These are phyloP conservation scores for Zizania palustris DNA, from an alignment of 202 grass and related monocot genomes.

Conservation along the genomic window DNA sequence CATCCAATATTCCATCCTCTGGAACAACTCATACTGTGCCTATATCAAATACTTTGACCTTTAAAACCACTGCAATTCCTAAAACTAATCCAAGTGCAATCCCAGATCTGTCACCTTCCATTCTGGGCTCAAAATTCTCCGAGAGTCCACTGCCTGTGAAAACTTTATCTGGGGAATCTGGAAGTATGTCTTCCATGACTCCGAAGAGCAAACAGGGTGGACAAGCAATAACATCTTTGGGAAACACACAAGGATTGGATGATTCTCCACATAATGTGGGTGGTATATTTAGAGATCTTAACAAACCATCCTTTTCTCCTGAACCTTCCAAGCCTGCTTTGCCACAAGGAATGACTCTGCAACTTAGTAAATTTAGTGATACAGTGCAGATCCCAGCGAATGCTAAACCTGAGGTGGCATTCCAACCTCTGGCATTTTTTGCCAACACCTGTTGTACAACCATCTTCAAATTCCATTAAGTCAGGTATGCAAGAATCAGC, in stretches of 20 bases:
- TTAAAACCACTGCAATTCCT: constrained; percentile 53
- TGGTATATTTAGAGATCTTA: constrained; percentile 43
- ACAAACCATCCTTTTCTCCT: constrained; percentile 55
- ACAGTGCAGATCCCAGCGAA: constrained; percentile 36
- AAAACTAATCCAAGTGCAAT: constrained; percentile 52
- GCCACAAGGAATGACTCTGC: constrained; percentile 43
- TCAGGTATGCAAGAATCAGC: constrained; percentile 40
- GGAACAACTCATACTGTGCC: constrained; percentile 20
- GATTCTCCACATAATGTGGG: constrained; percentile 49
- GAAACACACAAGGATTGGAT: constrained; percentile 37
- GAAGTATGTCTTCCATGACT: constrained; percentile 41
- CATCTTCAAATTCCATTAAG: constrained; percentile 31
- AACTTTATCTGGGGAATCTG: constrained; percentile 49
- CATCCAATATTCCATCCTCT: constrained; percentile 46
- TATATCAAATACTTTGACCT: constrained; percentile 51
- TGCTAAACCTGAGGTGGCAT: constrained; percentile 45
- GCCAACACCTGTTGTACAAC: constrained; percentile 31
- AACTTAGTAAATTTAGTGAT: constrained; percentile 29
- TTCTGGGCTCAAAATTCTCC: constrained; percentile 34
- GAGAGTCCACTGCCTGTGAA: constrained; percentile 41
- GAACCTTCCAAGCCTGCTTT: constrained; percentile 44
- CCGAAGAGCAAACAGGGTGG: constrained; percentile 44
- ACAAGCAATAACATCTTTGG: constrained; percentile 38
- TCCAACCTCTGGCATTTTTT: constrained; percentile 42
- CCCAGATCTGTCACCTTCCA: constrained; percentile 36